Evolutionary conservation across 306 rosid genomes (phyloP).

Genomic region (Heteromeles arbutifolia): DNA sequence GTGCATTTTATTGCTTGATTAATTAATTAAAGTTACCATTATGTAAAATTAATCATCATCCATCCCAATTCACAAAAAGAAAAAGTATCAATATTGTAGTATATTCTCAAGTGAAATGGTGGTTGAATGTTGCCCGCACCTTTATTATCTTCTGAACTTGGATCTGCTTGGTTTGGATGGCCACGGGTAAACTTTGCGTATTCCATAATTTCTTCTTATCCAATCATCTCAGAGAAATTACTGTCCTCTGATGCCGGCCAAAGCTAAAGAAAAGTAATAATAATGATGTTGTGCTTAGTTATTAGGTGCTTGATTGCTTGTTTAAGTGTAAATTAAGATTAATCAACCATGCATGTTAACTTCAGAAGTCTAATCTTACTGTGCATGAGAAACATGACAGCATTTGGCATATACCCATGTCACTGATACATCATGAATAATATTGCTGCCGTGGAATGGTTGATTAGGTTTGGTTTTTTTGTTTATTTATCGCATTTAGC

Average conservation of each 20-base stretch:
- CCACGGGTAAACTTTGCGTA: not conserved
- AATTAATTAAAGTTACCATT: constrained; percentile 5
- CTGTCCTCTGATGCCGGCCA: constrained; percentile 7
- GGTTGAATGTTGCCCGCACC: constrained; percentile 20
- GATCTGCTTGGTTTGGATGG: not conserved
- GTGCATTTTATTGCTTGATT: constrained; percentile 21
- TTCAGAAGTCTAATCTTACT: constrained; percentile 11
- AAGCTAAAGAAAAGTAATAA: not conserved
- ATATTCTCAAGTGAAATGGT: constrained; percentile 26
- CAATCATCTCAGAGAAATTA: constrained; percentile 6
- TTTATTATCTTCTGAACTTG: constrained; percentile 1
- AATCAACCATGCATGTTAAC: constrained; percentile 12
- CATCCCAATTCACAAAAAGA: constrained; percentile 14
- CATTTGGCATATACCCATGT: not conserved
- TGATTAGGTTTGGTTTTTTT: not conserved
- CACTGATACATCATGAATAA: not conserved
- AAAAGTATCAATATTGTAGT: constrained; percentile 12
- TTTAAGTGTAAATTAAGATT: constrained; percentile 12
- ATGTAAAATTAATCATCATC: constrained; percentile 34
- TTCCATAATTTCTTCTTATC: not conserved
- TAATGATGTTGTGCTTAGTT: constrained; percentile 4
- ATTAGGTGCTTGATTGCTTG: constrained; percentile 29
- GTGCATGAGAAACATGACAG: not conserved
- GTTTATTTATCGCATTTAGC: not conserved
- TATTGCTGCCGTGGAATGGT: not conserved